Evolutionary conservation across 257 asterid genomes (phyloP).

Genomic region (Plantago ovata): DNA sequence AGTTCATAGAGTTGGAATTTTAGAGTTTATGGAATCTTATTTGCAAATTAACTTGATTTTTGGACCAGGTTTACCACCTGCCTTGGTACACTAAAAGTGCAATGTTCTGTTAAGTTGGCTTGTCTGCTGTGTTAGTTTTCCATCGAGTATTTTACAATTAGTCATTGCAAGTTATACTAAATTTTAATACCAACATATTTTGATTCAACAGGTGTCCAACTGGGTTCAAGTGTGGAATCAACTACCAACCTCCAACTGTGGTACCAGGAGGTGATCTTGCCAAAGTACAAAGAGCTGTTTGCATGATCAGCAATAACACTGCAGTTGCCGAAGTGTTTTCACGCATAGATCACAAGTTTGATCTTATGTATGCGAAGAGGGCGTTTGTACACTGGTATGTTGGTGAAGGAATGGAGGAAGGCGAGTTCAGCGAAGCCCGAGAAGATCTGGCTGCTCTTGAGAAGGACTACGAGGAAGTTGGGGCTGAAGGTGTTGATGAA

Average conservation of each 20-base stretch:
- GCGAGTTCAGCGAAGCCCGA: conserved; percentile 50
- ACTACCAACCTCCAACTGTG: conserved; percentile 45
- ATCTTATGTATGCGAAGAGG: conserved; percentile 48
- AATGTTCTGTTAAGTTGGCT: too few relatives aligned
- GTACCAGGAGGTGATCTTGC: conserved; percentile 54
- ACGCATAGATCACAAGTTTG: conserved; percentile 45
- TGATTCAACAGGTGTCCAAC: conserved; percentile 39
- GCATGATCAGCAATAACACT: conserved; percentile 52
- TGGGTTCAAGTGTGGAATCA: conserved; percentile 46
- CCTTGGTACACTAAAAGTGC: too few relatives aligned
- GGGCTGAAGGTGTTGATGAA: conserved; percentile 45
- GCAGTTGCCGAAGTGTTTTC: conserved; percentile 50
- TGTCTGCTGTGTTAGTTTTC: too few relatives aligned
- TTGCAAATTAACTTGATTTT: too few relatives aligned
- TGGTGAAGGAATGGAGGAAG: conserved; percentile 54
- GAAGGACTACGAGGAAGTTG: conserved; percentile 47
- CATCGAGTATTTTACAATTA: background rate
- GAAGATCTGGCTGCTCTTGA: conserved; percentile 50
- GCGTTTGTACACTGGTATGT: conserved; percentile 51
- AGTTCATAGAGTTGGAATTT: too few relatives aligned
- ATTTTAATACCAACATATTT: background rate
- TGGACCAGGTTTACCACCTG: too few relatives aligned
- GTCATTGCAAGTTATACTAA: background rate
- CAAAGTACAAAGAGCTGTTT: conserved; percentile 45
- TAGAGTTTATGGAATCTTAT: too few relatives aligned